phyloP scores from a whole-genome alignment of 2,329 filamentous ascomycete genomes.

The Parasarocladium wereldwijsianum region DNA sequence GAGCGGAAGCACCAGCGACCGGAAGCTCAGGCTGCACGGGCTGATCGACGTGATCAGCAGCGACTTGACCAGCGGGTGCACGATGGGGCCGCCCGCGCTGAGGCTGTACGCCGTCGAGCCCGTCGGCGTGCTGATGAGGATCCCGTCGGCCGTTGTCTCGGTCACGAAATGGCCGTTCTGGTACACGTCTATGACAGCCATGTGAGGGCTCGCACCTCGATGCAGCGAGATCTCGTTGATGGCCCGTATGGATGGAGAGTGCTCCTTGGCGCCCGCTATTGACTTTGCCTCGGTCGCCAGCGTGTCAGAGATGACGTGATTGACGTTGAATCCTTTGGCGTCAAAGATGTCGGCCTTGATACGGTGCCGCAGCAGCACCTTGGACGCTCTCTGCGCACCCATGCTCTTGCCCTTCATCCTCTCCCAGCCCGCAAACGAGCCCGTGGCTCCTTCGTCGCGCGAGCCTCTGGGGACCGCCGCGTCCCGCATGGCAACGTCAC shows the following conservation, averaged over 20 bases:
- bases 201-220: constrained; percentile 74
- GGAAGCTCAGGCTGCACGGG: constrained; percentile 79
- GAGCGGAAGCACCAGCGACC: constrained; percentile 76
- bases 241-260: constrained; percentile 43
- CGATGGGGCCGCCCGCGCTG: constrained; percentile 83
- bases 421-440: constrained; percentile 42
- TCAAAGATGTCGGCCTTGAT: constrained; percentile 78
- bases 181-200: constrained; percentile 83
- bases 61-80: constrained; percentile 82
- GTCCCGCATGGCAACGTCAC: constrained; percentile 32
- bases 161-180: constrained; percentile 83
- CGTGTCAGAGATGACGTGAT: constrained; percentile 28
- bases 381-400: constrained; percentile 58
- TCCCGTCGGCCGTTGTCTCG: constrained; percentile 87
- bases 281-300: constrained; percentile 29
- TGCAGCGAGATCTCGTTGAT: constrained; percentile 96
- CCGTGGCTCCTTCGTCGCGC: constrained; percentile 8
- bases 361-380: constrained; percentile 74
- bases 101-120: constrained; percentile 92
- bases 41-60: constrained; percentile 90
- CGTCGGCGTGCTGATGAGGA: constrained; percentile 86
- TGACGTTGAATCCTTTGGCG: constrained; percentile 46
- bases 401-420: constrained; percentile 66
- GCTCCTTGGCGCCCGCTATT: constrained; percentile 20
- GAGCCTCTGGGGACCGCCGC: constrained; percentile 19